Evolutionary conservation across 1,284 basidiomycete species (phyloP).

Genomic region (Agaricales sp.): DNA sequence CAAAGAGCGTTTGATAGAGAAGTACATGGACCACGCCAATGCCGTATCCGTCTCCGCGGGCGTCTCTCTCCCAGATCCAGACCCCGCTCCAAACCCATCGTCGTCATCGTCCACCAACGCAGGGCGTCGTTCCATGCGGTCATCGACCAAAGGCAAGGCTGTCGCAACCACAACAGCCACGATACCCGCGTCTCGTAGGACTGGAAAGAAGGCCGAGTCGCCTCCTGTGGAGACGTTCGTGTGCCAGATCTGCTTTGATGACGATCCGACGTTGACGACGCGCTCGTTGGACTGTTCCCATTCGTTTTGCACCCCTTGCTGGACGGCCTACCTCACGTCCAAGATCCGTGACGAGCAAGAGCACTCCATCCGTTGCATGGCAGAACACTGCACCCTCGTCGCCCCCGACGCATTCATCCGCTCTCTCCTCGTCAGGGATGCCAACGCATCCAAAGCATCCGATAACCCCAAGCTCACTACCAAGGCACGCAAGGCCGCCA

Average conservation of each 20-base stretch:
- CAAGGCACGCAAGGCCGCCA: neutral
- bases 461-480: slow-evolving; percentile 14
- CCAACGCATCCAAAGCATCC: slow-evolving; percentile 17
- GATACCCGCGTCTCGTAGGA: slow-evolving; percentile 15
- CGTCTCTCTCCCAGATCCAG: slow-evolving; percentile 23
- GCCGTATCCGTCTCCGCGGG: slow-evolving; percentile 68
- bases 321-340: slow-evolving; percentile 73
- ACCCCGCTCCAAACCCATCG: slow-evolving; percentile 12
- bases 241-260: slow-evolving; percentile 89
- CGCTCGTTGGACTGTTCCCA: slow-evolving; percentile 72
- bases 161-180: slow-evolving; percentile 15
- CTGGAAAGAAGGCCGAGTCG: slow-evolving; percentile 12
- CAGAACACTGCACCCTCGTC: slow-evolving; percentile 75
- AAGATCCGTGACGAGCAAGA: slow-evolving; percentile 92
- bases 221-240: slow-evolving; percentile 45
- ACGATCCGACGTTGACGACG: slow-evolving; percentile 46
- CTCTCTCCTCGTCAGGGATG: slow-evolving; percentile 22
- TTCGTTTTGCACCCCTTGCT: slow-evolving; percentile 80
- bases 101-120: slow-evolving; percentile 16
- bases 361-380: slow-evolving; percentile 88
- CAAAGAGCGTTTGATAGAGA: slow-evolving; percentile 91
- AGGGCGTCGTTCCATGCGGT: slow-evolving; percentile 26
- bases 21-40: slow-evolving; percentile 85
- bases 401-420: slow-evolving; percentile 58
- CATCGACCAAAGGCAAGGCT: slow-evolving; percentile 19